Base-by-base conservation (phyloP, 1,139 yeast species). In the Suhomyces taliae region DNA sequence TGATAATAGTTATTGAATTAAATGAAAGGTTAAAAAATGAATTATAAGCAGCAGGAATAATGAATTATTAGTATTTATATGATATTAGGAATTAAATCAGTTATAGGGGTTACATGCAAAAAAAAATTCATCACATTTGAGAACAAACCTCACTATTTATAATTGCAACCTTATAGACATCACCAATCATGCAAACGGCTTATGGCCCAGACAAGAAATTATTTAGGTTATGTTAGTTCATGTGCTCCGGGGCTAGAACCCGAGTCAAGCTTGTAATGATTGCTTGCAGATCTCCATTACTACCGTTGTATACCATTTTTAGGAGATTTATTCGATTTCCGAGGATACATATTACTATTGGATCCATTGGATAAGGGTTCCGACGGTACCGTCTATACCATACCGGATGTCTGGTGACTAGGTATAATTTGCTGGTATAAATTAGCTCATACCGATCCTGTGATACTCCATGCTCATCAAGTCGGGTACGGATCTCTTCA, bases 361-460 rank as follows among this genome's bases (percentile, higher is more conserved):
- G 39, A 7, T 8, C 12, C 3, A 24, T 37, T 12, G 11, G 24
- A 14, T 8, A 14, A 14, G 19, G 33, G 26, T 24, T 29, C 14
- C 52, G 46, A 8, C 54, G 45, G 14, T 31, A 43, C 31, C 50
- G 44, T 29, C 54, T 43, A 33, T 44, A 34, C 54, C 53, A 51
- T 7, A 41, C 31, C 10, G 54, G 54, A 29, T 41, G 31, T 8
- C 32, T 15, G 8, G 48, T 46, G 19, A 47, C 39, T n/a, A 47
- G 15, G 32, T 46, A 46, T 8, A 33, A n/a, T 27, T 29, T 29
- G n/a, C 32, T 29, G 7, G 32, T 11, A 29, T 9, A 9, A 9
- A 29, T 29, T 29, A 29, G 7, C 32, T 29, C 32, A 29, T 29
- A 19, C 24, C 24, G 24, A 19, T 19, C 24, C 24, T 4, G 32